phyloP scores from a whole-genome alignment of 2,329 filamentous ascomycete species.

The Nemania sp. region DNA sequence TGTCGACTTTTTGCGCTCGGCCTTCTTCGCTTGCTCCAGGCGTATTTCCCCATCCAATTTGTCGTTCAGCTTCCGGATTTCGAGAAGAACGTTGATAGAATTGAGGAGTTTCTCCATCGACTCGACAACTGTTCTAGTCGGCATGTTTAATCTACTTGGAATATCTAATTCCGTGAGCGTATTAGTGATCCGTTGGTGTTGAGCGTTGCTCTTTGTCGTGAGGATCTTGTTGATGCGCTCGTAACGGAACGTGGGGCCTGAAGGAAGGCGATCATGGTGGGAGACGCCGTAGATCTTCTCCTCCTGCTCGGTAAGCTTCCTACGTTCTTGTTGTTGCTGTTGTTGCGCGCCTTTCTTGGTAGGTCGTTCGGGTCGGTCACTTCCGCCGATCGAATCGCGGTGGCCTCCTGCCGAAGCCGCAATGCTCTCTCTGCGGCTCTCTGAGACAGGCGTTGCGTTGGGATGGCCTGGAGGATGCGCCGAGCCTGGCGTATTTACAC shows the following conservation, averaged over 20 bases:
- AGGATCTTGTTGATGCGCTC: constrained; percentile 80
- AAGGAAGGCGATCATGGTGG: constrained; percentile 81
- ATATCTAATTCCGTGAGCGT: constrained; percentile 74
- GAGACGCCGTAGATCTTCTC: constrained; percentile 82
- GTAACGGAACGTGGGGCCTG: constrained; percentile 87
- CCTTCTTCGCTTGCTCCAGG: constrained; percentile 61
- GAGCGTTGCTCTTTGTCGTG: constrained; percentile 74
- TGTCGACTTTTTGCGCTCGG: constrained; percentile 52
- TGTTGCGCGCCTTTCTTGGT: constrained; percentile 57
- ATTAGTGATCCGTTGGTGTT: constrained; percentile 75
- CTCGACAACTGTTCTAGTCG: constrained; percentile 71
- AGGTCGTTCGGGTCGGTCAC: constrained; percentile 46
- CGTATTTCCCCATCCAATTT: constrained; percentile 76
- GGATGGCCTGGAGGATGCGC: constrained; percentile 39
- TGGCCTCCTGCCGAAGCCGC: constrained; percentile 48
- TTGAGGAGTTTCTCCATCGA: constrained; percentile 72
- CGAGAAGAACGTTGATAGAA: constrained; percentile 71
- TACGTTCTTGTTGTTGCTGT: constrained; percentile 63
- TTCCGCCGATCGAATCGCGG: constrained; percentile 52
- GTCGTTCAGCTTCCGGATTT: constrained; percentile 74
- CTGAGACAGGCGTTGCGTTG: constrained; percentile 46
- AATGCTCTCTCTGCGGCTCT: constrained; percentile 59
- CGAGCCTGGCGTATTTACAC: constrained; percentile 51
- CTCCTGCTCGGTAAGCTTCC: constrained; percentile 75
- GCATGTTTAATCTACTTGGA: constrained; percentile 71